These are phyloP conservation scores for Yamadazyma mexicana DNA, from an alignment of 1,139 yeast genomes.

Conservation along the genomic window DNA sequence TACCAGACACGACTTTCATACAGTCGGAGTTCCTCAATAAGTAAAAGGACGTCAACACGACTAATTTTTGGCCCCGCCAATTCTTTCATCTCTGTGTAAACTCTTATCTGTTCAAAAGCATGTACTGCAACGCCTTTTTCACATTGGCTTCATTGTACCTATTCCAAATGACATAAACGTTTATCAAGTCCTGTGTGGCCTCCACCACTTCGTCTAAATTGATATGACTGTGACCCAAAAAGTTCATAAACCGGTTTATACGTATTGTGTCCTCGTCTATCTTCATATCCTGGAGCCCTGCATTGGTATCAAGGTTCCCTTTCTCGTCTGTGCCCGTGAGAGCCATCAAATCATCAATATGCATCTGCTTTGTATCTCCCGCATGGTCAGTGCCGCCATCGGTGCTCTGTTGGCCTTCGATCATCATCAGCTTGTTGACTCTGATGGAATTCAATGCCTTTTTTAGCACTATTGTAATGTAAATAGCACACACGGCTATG, in stretches of 20 bases:
- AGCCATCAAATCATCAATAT: constrained; percentile 42
- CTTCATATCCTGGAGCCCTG: constrained; percentile 26
- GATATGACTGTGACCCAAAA: constrained; percentile 72
- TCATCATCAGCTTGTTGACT: constrained; percentile 13
- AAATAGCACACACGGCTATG: constrained; percentile 81
- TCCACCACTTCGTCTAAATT: constrained; percentile 76
- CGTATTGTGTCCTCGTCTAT: constrained; percentile 44
- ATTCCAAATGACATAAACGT: constrained; percentile 83
- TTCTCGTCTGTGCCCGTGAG: constrained; percentile 22
- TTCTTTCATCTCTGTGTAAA: too few species aligned
- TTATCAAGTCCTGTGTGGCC: constrained; percentile 77
- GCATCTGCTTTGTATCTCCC: constrained; percentile 19
- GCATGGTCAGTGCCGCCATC: not conserved
- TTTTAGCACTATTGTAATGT: constrained; percentile 65
- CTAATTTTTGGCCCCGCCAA: too few species aligned
- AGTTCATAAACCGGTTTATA: constrained; percentile 56
- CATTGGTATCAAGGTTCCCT: constrained; percentile 18
- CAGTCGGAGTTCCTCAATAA: too few species aligned
- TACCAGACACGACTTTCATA: too few species aligned
- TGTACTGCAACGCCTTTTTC: constrained; percentile 41
- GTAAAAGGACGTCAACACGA: too few species aligned
- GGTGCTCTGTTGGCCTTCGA: constrained; percentile 2
- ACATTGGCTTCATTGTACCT: constrained; percentile 64
- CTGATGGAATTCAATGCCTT: constrained; percentile 19
- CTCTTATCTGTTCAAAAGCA: constrained; percentile 35